Evolutionary conservation across 1,139 yeast genomes (phyloP), one percentile per base, ranked within the genome.

Genomic region (Petasospora fabianii): DNA sequence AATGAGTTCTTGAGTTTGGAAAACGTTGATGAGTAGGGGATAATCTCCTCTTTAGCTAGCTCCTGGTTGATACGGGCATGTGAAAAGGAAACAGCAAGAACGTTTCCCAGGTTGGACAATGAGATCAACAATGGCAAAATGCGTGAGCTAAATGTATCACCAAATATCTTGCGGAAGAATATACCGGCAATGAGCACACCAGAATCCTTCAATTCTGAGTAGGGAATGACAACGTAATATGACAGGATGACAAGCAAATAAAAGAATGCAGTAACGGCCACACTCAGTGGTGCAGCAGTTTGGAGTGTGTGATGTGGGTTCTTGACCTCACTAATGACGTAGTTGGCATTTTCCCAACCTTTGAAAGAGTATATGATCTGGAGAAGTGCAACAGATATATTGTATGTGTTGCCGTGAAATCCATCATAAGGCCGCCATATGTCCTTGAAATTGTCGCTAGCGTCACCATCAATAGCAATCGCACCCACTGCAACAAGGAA

Each of bases 321-420:
- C 39, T 65, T 68, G 24, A 74, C 69, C 44, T 74, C 80, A 46
- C 66, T 68, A 1, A 76, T 59, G 6, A 71, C 77, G 3, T 74
- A 69, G 47, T 73, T 77, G 7, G 74, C 75, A 31, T 73, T 60
- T 42, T 75, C 79, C 85, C 85, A 79, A 5, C 85, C 85, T 14
- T 75, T 64, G 46, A 73, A 77, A 0, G 84, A 75, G 56, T 76
- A 79, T 21, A 75, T 66, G 1, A 80, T 75, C 46, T 79, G 71
- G 20, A 78, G 64, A 17, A 79, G 64, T 0, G 82, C 81, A 39
- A 75, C 70, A 0, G 83, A 70, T 19, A 55, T 17, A 58, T 49
- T 43, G 57, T 63, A 49, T 4, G 54, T 63, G 60, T 46, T 48
- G 1, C 51, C 38, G 27, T 44, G 32, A 34, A 48, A 41, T 7